Evolutionary conservation across 306 rosid species (phyloP).

Genomic region (Vigna radiata): DNA sequence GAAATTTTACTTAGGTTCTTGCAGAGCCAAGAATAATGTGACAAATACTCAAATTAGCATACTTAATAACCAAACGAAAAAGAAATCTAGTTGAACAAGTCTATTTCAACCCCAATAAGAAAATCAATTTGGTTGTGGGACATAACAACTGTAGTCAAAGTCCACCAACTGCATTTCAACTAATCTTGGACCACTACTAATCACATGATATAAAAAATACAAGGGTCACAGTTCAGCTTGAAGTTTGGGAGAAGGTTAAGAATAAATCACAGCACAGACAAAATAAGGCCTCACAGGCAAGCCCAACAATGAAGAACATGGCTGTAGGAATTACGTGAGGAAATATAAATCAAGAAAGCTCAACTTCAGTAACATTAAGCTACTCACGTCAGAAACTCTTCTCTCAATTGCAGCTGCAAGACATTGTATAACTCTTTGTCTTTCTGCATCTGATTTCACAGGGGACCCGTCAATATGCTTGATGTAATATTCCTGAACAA

Average conservation of each 20-base stretch:
- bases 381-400: slow-evolving; percentile 86
- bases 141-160: slow-evolving; percentile 38
- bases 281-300: background rate
- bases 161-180: slow-evolving; percentile 48
- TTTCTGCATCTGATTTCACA: slow-evolving; percentile 96
- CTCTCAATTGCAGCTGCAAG: slow-evolving; percentile 97
- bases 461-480: slow-evolving; percentile 96
- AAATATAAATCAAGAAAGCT: slow-evolving; percentile 27
- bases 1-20: slow-evolving; percentile 33
- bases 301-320: background rate
- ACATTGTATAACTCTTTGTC: slow-evolving; percentile 90
- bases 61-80: slow-evolving; percentile 22
- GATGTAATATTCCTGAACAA: slow-evolving; percentile 82
- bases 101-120: slow-evolving; percentile 18
- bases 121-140: slow-evolving; percentile 8
- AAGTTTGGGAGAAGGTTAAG: slow-evolving; percentile 35
- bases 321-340: background rate
- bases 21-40: slow-evolving; percentile 36
- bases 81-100: slow-evolving; percentile 5
- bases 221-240: slow-evolving; percentile 28
- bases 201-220: slow-evolving; percentile 35
- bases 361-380: background rate
- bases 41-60: slow-evolving; percentile 30
- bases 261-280: slow-evolving; percentile 6
- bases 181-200: slow-evolving; percentile 27